Conservation (phyloP, 495 filamentous ascomycete species). For the Cetradonia linearis region DNA sequence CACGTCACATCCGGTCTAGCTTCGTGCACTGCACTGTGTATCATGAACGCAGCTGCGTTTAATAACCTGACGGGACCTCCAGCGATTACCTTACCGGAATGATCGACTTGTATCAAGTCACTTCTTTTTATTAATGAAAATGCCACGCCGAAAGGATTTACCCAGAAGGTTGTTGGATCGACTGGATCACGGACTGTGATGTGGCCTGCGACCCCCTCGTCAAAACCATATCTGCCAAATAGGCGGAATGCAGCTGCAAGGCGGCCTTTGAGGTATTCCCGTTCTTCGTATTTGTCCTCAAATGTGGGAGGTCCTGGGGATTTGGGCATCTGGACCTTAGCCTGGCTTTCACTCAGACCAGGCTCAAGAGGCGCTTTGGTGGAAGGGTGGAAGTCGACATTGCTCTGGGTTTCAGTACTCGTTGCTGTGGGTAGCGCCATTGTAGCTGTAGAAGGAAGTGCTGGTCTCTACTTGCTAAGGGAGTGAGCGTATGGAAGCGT, state of each 20-base stretch:
- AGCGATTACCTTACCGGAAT: conserved; percentile 55
- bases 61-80: conserved; percentile 52
- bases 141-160: conserved; percentile 66
- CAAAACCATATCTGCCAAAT: conserved; percentile 58
- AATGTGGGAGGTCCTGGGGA: conserved; percentile 47
- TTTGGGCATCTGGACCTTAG: conserved; percentile 35
- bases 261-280: conserved; percentile 55
- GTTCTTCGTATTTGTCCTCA: conserved; percentile 49
- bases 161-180: conserved; percentile 62
- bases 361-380: conserved; percentile 21
- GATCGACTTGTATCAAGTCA: conserved; percentile 62
- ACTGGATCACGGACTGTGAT: conserved; percentile 59
- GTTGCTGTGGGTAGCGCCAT: conserved; percentile 26
- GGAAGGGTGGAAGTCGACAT: conserved; percentile 18
- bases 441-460: background rate
- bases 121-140: conserved; percentile 60
- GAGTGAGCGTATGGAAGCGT: background rate
- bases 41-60: conserved; percentile 61
- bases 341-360: conserved; percentile 16
- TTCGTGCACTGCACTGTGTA: conserved; percentile 55
- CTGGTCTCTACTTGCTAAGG: background rate
- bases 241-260: conserved; percentile 59
- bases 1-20: conserved; percentile 63
- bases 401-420: conserved; percentile 12
- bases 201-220: conserved; percentile 53